phyloP scores from a whole-genome alignment of 176 grass and related monocot species.

The Cymbopogon citratus region DNA sequence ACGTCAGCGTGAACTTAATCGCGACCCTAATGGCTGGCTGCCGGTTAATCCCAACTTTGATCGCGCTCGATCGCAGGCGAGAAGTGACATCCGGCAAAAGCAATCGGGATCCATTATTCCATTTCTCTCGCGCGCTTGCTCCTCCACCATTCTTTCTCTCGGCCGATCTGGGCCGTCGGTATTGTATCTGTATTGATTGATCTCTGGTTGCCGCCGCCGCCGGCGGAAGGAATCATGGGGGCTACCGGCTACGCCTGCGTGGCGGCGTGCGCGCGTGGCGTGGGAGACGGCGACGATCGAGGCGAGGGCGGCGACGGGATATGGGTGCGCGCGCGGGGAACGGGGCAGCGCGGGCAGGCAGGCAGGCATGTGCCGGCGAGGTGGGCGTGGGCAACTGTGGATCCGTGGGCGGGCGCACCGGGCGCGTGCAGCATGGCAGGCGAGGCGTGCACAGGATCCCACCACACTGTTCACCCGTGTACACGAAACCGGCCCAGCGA shows the following conservation, averaged over 20 bases:
- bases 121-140: not conserved
- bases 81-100: not conserved
- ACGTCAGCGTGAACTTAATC: conserved; percentile 17
- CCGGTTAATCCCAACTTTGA: not conserved
- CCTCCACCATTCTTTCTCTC: not conserved
- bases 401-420: not conserved
- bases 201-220: not conserved
- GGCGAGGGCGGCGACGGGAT: not conserved
- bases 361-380: conserved; percentile 11
- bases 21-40: not conserved
- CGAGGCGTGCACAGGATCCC: conserved; percentile 20
- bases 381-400: no score
- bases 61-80: not conserved
- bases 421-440: not conserved
- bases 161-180: not conserved
- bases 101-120: not conserved
- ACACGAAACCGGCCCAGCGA: not conserved
- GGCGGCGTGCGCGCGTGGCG: not conserved
- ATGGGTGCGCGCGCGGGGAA: not conserved
- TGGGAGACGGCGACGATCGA: not conserved
- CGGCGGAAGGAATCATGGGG: not conserved
- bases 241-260: not conserved
- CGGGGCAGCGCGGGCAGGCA: no score
- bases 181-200: not conserved
- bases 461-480: conserved; percentile 40